Base-by-base conservation (phyloP, 345 rosid genomes). In the Anastatica hierochuntica region DNA sequence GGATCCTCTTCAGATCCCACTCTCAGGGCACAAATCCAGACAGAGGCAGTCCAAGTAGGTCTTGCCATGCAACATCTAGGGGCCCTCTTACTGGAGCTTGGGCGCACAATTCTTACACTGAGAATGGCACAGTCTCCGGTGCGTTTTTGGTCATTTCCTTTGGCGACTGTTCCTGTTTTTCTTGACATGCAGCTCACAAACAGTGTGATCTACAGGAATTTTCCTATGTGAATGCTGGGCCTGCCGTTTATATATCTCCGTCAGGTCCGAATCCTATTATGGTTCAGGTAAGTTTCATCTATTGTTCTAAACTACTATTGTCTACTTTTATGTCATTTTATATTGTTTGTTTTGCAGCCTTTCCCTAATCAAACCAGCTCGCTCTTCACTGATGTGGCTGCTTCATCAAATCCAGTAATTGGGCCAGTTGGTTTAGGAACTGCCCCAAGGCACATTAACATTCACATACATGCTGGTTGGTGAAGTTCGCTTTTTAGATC, bases 401-500 rank as follows among this genome's bases (percentile, higher is more conserved):
- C 71, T 36, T 72, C 86, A 49, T 33, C 81, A 63, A 87, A 74
- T 66, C 76, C 81, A 5, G 14, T 39, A 11, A 58, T 68, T 4
- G 74, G 79, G 50, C 76, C 80, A 43, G 79, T 73, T 69, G 98
- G 90, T 47, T 37, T 72, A 57, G 90, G 85, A 67, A 77, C 64
- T 68, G 76, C 74, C 42, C 79, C 81, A 34, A 77, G 97, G 76
- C 72, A 83, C 66, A 57, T 92, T 54, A 92, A 92, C 72, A 92
- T 92, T 27, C 98, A 88, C 66, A 88, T 92, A 69, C 97, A 83
- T 73, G 90, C 98, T 43, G 98, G 98, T 92, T 49, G 59, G 84
- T 61, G 31, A 60, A 66, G 51, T 53, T 47, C 41, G 8, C 46
- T 48, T 49, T 26, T 45, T 45, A 29, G 10, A 4, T 29, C 33